Evolutionary conservation across 2,329 filamentous ascomycete species (phyloP), one percentile per base, ranked within the genome.

Genomic region (Pseudogymnoascus sp.): DNA sequence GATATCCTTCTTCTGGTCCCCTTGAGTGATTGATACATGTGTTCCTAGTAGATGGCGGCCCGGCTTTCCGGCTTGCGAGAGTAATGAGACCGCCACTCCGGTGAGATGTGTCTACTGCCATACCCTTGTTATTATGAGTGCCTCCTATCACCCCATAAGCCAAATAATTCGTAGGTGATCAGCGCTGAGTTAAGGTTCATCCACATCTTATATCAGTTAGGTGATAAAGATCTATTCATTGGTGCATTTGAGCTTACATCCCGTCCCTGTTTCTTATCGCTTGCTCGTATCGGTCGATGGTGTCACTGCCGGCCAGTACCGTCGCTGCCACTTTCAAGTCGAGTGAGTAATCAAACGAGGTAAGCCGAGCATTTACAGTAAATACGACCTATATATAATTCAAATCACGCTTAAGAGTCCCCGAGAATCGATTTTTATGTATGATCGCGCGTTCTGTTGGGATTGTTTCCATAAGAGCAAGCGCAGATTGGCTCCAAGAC

Each of bases 1-100:
- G 60, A 61, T 61, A 61, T 57, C 60, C 60, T 61, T 61, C 36
- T 61, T 6, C 13, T 57, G 51, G 3, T 57, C 48, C 23, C n/a
- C 4, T 36, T 57, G 11, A n/a, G 28, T 57, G 51, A 57, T 16
- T 36, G 51, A 57, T 34, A 21, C 13, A 13, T 57, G 28, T 57
- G 51, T 25, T 51, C 5, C 16, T 10, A 21, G 51, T 36, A 57
- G n/a, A 57, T 36, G 5, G n/a, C 51, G 51, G 51, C 51, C 51
- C 51, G 25, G 28, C 6, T 57, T 36, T 11, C 51, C 51, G 51
- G 28, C 34, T 36, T 8, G 16, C 10, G 51, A 6, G 51, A 57
- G 45, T 51, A 28, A n/a, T 48, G 21, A 48, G 45, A 51, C 45
- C 25, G 16, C 28, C 28, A 34, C 28, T 13, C 25, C 25, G 16